A percentile compares a stretch with the other conserved stretches of the same genome.
phyloP scores from a whole-genome alignment of 371 early-diverging fungal species.

The Lichtheimia hyalospora region DNA sequence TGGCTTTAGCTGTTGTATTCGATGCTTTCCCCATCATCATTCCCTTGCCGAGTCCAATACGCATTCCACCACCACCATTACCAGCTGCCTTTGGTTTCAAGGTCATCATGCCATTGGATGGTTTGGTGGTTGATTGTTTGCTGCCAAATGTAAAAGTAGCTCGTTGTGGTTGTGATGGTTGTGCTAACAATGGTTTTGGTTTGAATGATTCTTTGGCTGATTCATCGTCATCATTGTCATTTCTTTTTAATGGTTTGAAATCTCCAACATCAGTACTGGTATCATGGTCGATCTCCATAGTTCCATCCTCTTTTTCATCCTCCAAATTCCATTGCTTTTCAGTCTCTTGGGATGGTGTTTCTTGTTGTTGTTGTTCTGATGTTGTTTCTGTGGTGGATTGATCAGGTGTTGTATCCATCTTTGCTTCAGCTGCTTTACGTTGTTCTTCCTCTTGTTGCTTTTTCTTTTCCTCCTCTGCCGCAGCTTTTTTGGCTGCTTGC shows the following conservation, averaged over 20 bases:
- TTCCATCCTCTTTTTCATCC: constrained; percentile 26
- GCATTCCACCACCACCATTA: constrained; percentile 15
- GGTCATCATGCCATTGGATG: not conserved
- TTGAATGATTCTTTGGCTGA: constrained; percentile 15
- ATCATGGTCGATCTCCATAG: constrained; percentile 16
- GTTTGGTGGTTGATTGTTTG: constrained; percentile 2
- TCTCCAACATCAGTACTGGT: constrained; percentile 22
- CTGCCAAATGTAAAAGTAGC: constrained; percentile 2
- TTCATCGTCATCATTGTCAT: constrained; percentile 19
- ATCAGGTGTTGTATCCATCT: constrained; percentile 11
- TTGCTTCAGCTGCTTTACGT: constrained; percentile 13
- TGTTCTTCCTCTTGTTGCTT: constrained; percentile 11
- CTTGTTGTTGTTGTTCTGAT: constrained; percentile 22
- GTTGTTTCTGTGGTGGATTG: constrained; percentile 7
- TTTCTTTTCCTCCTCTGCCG: constrained; percentile 37
- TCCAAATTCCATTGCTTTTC: constrained; percentile 29
- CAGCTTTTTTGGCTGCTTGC: constrained; percentile 52
- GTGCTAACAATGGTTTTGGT: constrained; percentile 12
- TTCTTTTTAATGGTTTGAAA: constrained; percentile 30
- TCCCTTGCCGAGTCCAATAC: constrained; percentile 38
- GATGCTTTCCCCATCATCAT: constrained; percentile 17
- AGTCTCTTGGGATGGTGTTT: constrained; percentile 14
- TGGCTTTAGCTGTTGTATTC: not conserved
- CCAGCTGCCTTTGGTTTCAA: constrained; percentile 30
- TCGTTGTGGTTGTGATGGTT: constrained; percentile 6